These are phyloP conservation scores for Iris pallida DNA, from an alignment of 116 monocot genomes.

Conservation along the genomic window DNA sequence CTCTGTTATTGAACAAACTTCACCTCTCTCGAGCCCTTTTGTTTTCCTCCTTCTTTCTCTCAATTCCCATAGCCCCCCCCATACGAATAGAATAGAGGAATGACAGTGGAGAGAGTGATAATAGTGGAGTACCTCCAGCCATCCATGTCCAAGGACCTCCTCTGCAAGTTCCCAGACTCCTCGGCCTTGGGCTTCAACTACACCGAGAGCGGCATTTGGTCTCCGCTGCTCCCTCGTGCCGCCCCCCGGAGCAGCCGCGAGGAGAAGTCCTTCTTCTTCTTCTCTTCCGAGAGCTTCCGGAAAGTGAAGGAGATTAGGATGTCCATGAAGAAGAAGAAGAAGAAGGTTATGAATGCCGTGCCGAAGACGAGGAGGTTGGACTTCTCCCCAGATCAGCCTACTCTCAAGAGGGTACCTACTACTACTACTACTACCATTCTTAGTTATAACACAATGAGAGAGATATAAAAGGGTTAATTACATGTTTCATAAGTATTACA, in stretches of 20 bases:
- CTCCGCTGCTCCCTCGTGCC: conserved; percentile 62
- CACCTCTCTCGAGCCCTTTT: not conserved
- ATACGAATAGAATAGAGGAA: not conserved
- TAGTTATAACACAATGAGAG: too few relatives aligned
- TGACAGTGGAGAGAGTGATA: conserved; percentile 53
- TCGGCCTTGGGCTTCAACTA: conserved; percentile 88
- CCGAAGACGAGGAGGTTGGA: conserved; percentile 8
- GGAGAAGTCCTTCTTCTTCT: not conserved
- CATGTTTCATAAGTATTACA: too few relatives aligned
- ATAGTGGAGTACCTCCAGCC: conserved; percentile 81
- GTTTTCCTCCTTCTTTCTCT: not conserved
- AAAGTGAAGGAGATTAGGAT: conserved; percentile 1
- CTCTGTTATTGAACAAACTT: not conserved
- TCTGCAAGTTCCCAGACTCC: conserved; percentile 77
- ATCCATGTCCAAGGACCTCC: conserved; percentile 70
- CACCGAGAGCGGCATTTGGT: conserved; percentile 82
- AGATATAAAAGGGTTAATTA: too few relatives aligned
- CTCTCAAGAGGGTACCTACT: conserved; percentile 11
- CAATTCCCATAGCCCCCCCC: not conserved
- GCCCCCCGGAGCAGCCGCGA: not conserved
- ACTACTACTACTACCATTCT: too few relatives aligned
- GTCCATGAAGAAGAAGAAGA: conserved; percentile 9
- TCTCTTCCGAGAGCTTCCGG: conserved; percentile 7
- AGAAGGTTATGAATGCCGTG: not conserved
- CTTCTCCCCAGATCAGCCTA: conserved; percentile 10